Conservation (phyloP, 345 rosid species). For the Limnanthes douglasii region DNA sequence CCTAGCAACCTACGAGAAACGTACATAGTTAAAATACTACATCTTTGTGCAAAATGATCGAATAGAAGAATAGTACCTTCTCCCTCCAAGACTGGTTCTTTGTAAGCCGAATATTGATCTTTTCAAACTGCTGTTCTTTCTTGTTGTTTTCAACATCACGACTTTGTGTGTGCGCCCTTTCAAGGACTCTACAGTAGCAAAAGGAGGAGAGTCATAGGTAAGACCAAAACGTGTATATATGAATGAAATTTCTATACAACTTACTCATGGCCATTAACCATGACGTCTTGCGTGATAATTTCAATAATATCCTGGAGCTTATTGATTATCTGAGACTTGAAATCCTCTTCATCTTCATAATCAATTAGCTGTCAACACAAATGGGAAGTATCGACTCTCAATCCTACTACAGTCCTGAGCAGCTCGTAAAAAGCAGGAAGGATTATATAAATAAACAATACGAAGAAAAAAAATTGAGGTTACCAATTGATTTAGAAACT, state of each 20-base stretch:
- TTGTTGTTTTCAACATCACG: slow-evolving; percentile 9
- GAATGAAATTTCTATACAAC: no score
- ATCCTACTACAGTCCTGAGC: no score
- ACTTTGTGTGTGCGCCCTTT: slow-evolving; percentile 18
- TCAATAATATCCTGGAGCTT: slow-evolving; percentile 89
- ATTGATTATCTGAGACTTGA: slow-evolving; percentile 68
- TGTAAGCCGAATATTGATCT: slow-evolving; percentile 22
- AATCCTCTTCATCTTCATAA: slow-evolving; percentile 14
- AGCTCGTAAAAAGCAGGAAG: slow-evolving; percentile 1
- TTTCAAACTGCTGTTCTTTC: slow-evolving; percentile 71
- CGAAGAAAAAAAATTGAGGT: slow-evolving; percentile 1
- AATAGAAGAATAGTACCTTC: slow-evolving; percentile 36
- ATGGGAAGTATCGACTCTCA: no score
- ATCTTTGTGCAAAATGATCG: slow-evolving; percentile 3
- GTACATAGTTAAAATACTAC: slow-evolving; percentile 6
- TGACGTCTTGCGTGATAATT: slow-evolving; percentile 63
- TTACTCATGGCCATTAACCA: slow-evolving; percentile 62
- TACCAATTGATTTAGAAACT: slow-evolving; percentile 68
- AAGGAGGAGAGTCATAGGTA: neutral
- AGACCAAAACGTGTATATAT: no score
- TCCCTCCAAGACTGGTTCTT: slow-evolving; percentile 31
- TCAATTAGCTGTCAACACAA: slow-evolving; percentile 39
- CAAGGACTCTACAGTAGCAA: slow-evolving; percentile 31
- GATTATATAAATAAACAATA: slow-evolving; percentile 1
- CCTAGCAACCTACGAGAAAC: slow-evolving; percentile 42